Evolutionary conservation across 139 green algal species (phyloP), one percentile per base, ranked within the genome.

Genomic region (Picocystis salinarum): DNA sequence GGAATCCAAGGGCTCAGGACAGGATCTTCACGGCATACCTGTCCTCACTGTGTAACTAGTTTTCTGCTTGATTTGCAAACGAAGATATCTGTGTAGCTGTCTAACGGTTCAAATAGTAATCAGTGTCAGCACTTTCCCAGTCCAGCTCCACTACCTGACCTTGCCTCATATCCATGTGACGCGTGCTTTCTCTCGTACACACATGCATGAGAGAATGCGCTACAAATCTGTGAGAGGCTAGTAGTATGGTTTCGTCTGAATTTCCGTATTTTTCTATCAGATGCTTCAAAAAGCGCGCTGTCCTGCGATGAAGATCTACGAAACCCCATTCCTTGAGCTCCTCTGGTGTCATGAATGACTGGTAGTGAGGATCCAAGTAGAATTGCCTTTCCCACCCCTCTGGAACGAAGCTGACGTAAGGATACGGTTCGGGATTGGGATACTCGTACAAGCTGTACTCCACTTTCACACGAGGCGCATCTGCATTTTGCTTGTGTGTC

Each of bases 361-460:
- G 6, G 9, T 42, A 42, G 36, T 6, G 24, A 22, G 36, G 7
- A 6, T 6, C 6, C 7, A 42, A 28, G 9, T n/a, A 9, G 36
- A 42, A 42, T 22, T 42, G 6, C 7, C 25, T 6, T 7, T 7
- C 36, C 36, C 36, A 42, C 7, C 25, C 36, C 20, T 20, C 20
- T 28, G 24, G 6, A 20, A 42, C 6, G 20, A 28, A 20, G 6
- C 36, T 22, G 36, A 42, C 25, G 6, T 20, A 20, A 6, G 20
- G 20, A 7, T 20, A 7, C 6, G 6, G 36, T 20, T 42, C 36
- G 7, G 36, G 36, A 22, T 42, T 42, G 7, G 36, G 36, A 22
- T 22, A 28, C 36, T 42, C 36, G 36, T 42, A 42, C 36, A 42
- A 7, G 36, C 36, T 42, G 36, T 42, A 42, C 20, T 42, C 36